Evolutionary conservation across 2,329 filamentous ascomycete genomes (phyloP).

Genomic region (Cytospora mali): DNA sequence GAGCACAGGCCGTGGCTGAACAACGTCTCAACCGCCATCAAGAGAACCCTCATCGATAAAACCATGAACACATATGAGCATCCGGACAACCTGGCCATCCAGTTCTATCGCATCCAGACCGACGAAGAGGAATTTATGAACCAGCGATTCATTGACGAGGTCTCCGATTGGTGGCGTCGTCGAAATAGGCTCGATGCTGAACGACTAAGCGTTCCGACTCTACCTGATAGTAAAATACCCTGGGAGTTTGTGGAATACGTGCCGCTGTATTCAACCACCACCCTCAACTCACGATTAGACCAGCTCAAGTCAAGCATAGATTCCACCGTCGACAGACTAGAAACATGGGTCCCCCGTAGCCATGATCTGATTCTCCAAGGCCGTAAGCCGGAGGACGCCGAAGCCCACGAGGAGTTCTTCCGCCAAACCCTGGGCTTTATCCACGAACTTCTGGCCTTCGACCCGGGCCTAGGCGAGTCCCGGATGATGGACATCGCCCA

Average conservation of each 20-base stretch:
- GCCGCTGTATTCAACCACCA: background rate
- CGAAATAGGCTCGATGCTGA: background rate
- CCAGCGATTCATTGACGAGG: background rate
- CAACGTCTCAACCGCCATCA: background rate
- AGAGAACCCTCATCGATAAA: background rate
- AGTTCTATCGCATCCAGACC: background rate
- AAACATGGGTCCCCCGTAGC: background rate
- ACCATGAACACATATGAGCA: background rate
- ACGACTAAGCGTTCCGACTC: background rate
- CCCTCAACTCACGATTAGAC: background rate
- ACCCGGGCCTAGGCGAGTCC: background rate
- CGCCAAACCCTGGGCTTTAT: background rate
- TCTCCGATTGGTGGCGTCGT: background rate
- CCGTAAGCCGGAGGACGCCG: background rate
- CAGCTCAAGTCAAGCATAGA: background rate
- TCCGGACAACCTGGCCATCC: background rate
- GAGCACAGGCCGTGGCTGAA: conserved; percentile 6
- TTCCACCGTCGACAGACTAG: background rate
- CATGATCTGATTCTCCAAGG: background rate
- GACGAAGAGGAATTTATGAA: background rate
- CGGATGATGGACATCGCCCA: background rate
- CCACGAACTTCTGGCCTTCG: background rate
- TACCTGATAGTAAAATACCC: background rate
- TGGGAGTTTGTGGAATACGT: background rate
- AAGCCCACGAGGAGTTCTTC: background rate